Evolutionary conservation across 108 stramenopile species (phyloP).

Genomic region (Nitzschia sp.): DNA sequence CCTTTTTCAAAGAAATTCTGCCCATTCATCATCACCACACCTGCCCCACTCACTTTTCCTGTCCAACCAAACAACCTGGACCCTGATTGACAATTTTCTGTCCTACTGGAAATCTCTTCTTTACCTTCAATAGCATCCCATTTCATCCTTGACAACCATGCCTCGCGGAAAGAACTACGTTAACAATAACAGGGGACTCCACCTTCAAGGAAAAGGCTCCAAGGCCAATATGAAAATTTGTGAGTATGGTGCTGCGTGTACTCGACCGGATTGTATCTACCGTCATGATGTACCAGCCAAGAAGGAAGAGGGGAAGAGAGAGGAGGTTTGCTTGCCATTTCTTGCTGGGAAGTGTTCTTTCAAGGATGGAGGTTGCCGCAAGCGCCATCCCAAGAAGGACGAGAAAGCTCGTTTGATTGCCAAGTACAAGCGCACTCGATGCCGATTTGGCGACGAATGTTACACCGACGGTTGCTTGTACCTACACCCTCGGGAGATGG

Average conservation of each 20-base stretch:
- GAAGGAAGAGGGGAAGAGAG: slow-evolving; percentile 26
- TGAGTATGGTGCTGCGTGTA: slow-evolving; percentile 69
- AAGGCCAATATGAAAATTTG: slow-evolving; percentile 43
- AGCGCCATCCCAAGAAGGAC: slow-evolving; percentile 69
- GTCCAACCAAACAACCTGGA: not conserved
- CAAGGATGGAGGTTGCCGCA: slow-evolving; percentile 56
- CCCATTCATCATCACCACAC: not conserved
- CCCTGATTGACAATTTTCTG: not conserved
- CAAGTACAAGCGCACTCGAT: slow-evolving; percentile 63
- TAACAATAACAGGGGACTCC: slow-evolving; percentile 40
- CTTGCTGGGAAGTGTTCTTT: slow-evolving; percentile 77
- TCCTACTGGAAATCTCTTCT: not conserved
- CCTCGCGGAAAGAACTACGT: slow-evolving; percentile 58
- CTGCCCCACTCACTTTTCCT: not conserved
- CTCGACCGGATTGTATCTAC: slow-evolving; percentile 69
- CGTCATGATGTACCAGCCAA: slow-evolving; percentile 43
- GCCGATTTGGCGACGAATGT: slow-evolving; percentile 74
- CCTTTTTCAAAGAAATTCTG: not conserved
- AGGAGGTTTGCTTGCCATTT: slow-evolving; percentile 75
- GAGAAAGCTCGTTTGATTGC: slow-evolving; percentile 62
- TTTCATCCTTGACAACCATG: slow-evolving; percentile 21
- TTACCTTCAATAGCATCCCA: not conserved
- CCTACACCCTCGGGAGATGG: slow-evolving; percentile 64
- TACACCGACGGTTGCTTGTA: slow-evolving; percentile 79
- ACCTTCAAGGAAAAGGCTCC: slow-evolving; percentile 24